Percentiles rank a stretch among this genome's conserved stretches.
Conservation (phyloP, 139 green algal genomes). For the Chlorella sp. region DNA sequence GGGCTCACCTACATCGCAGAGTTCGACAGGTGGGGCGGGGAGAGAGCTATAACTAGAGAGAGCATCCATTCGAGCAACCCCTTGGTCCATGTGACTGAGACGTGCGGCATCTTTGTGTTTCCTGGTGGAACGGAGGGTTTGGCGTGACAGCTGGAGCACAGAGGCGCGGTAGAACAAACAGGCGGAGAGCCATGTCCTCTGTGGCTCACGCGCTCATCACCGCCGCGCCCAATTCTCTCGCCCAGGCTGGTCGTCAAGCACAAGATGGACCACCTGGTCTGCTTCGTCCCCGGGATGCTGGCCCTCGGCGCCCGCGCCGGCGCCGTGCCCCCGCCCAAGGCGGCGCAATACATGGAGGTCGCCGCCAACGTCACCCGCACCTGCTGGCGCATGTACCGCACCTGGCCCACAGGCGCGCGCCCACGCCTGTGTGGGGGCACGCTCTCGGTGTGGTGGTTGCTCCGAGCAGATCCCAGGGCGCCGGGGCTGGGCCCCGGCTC, state of each 20-base stretch:
- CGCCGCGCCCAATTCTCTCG: background rate
- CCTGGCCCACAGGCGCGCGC: slow-evolving; percentile 9
- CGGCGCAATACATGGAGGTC: slow-evolving; percentile 41
- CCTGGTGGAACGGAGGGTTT: too few relatives aligned
- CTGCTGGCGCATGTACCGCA: slow-evolving; percentile 58
- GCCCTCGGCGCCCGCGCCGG: slow-evolving; percentile 53
- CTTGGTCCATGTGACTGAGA: too few relatives aligned
- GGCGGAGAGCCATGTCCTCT: too few relatives aligned
- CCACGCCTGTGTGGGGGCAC: background rate
- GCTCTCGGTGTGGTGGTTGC: too few relatives aligned
- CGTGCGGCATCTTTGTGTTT: too few relatives aligned
- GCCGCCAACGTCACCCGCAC: slow-evolving; percentile 51
- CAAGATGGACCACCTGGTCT: slow-evolving; percentile 76
- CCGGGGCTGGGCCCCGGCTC: too few relatives aligned
- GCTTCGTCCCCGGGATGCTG: slow-evolving; percentile 74
- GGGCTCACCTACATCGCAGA: slow-evolving; percentile 59
- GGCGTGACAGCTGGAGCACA: too few relatives aligned
- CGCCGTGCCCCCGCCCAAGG: slow-evolving; percentile 40
- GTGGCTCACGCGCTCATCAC: background rate
- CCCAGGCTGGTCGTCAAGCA: slow-evolving; percentile 17
- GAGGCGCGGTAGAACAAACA: too few relatives aligned
- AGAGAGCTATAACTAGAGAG: too few relatives aligned
- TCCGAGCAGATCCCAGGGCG: too few relatives aligned
- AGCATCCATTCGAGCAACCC: too few relatives aligned
- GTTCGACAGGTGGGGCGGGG: slow-evolving; percentile 35